phyloP scores from a whole-genome alignment of 495 filamentous ascomycete species.

The Aspergillus heteromorphus region DNA sequence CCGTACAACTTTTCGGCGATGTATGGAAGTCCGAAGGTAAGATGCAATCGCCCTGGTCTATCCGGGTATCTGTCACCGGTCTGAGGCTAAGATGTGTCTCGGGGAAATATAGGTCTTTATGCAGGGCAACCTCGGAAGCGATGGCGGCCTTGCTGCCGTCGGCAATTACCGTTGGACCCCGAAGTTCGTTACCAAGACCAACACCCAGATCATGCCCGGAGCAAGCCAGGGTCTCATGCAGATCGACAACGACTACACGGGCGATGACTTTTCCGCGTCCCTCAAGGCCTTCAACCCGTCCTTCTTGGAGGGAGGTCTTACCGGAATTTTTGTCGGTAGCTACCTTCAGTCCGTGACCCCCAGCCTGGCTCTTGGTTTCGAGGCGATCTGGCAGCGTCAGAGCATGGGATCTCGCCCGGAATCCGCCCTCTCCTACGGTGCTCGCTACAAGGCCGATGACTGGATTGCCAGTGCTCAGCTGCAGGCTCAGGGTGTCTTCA shows the following conservation, averaged over 20 bases:
- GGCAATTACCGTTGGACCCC: constrained; percentile 85
- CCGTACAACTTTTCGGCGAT: constrained; percentile 93
- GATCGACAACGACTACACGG: constrained; percentile 89
- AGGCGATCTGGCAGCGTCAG: constrained; percentile 87
- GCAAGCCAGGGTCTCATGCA: constrained; percentile 69
- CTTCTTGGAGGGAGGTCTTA: constrained; percentile 80
- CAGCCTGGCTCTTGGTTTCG: constrained; percentile 78
- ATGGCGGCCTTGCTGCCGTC: constrained; percentile 72
- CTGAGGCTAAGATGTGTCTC: constrained; percentile 2
- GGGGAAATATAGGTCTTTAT: constrained; percentile 68
- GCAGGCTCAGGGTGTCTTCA: constrained; percentile 75
- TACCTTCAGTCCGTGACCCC: constrained; percentile 93
- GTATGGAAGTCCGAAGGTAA: constrained; percentile 85
- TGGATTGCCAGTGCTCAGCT: constrained; percentile 89
- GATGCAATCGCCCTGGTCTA: constrained; percentile 23
- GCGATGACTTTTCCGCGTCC: constrained; percentile 84
- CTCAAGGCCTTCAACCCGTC: constrained; percentile 94
- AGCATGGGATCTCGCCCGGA: constrained; percentile 75
- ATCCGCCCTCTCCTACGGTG: constrained; percentile 78
- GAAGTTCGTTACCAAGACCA: constrained; percentile 73
- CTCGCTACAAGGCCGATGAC: constrained; percentile 79
- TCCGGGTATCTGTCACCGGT: background rate
- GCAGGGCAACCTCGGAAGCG: constrained; percentile 92
- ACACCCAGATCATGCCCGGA: constrained; percentile 69
- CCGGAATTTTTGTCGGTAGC: constrained; percentile 89